These are phyloP conservation scores for Blastomyces gilchristii DNA, from an alignment of 2,329 filamentous ascomycete genomes.

Conservation along the genomic window DNA sequence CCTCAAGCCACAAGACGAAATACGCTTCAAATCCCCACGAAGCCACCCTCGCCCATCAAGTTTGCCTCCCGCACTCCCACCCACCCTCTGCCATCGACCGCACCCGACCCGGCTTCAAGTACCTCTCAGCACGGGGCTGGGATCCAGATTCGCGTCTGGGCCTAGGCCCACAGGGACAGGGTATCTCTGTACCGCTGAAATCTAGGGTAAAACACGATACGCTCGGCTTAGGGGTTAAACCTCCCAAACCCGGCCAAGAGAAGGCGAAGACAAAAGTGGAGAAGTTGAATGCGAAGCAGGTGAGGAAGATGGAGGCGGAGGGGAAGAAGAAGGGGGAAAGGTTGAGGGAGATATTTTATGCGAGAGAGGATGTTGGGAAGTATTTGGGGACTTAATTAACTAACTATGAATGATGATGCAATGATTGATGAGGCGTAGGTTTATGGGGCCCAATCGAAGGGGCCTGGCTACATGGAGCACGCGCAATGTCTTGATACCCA, in stretches of 20 bases:
- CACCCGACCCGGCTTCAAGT: conserved; percentile 45
- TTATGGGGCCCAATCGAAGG: not conserved
- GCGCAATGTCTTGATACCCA: not conserved
- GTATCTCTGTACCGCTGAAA: conserved; percentile 67
- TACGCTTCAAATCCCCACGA: conserved; percentile 32
- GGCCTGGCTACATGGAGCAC: no score
- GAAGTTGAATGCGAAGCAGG: conserved; percentile 57
- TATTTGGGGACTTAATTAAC: conserved; percentile 50
- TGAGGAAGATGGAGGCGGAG: conserved; percentile 34
- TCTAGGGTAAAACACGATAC: conserved; percentile 61
- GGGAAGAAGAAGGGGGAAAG: conserved; percentile 54
- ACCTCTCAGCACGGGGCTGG: conserved; percentile 49
- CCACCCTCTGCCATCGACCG: conserved; percentile 51
- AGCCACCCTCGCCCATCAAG: conserved; percentile 46
- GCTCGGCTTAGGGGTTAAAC: conserved; percentile 55
- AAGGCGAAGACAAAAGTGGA: conserved; percentile 26
- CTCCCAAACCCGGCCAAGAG: conserved; percentile 17
- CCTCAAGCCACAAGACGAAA: conserved; percentile 6
- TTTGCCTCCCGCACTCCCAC: conserved; percentile 46
- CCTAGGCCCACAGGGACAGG: conserved; percentile 58
- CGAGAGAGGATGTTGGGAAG: conserved; percentile 61
- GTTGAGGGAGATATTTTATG: conserved; percentile 62
- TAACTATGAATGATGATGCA: not conserved
- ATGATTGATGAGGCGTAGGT: not conserved
- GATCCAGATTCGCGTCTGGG: conserved; percentile 55